A percentile compares a stretch with the other conserved stretches of the same genome.
phyloP scores from a whole-genome alignment of 257 asterid genomes.

The Lycium barbarum region DNA sequence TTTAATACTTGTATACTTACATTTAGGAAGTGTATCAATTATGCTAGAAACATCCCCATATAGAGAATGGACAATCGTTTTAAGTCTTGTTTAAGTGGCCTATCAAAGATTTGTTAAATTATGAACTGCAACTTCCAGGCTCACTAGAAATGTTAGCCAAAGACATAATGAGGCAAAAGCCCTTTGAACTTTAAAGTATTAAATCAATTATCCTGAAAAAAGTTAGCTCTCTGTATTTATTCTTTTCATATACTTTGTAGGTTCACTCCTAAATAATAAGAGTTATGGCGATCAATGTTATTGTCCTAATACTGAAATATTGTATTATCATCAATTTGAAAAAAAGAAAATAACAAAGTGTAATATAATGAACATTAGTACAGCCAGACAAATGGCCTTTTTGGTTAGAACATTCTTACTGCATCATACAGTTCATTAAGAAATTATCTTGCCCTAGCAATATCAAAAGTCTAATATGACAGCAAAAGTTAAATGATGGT shows the following conservation, averaged over 20 bases:
- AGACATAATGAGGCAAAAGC: neutral
- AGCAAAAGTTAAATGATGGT: neutral
- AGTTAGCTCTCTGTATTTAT: neutral
- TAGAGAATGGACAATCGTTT: neutral
- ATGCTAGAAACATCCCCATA: neutral
- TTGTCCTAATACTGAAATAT: neutral
- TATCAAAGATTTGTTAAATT: neutral
- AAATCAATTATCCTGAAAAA: neutral
- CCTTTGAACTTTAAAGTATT: neutral
- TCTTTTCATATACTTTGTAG: neutral
- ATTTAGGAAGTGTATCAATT: neutral
- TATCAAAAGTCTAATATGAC: constrained; percentile 14
- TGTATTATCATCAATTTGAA: neutral
- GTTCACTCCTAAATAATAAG: neutral
- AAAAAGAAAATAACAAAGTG: neutral
- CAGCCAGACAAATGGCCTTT: neutral
- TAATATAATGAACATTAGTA: neutral
- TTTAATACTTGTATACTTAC: neutral
- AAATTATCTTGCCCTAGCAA: constrained; percentile 9
- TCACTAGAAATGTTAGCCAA: neutral
- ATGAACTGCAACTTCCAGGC: neutral
- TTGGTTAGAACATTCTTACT: neutral
- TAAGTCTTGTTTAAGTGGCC: too few species aligned
- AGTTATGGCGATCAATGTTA: neutral
- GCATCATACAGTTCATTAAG: neutral